Conservation (phyloP, 140 eudicot species). For the Anethum foeniculum region DNA sequence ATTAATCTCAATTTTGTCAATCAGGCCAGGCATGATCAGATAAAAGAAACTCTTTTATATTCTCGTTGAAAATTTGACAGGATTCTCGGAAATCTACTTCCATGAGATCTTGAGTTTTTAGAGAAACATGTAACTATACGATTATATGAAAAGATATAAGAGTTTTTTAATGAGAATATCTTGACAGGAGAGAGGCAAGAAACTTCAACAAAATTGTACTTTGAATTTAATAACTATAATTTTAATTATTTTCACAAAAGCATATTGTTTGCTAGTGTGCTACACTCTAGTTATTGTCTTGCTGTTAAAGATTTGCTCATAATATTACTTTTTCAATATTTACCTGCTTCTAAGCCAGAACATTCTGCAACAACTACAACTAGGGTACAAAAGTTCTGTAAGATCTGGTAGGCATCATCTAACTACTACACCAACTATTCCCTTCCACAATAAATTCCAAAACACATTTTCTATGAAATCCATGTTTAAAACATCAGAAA, state of each 20-base stretch:
- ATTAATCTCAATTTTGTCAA: neutral
- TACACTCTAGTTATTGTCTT: neutral
- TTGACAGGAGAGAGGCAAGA: neutral
- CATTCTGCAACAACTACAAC: constrained; percentile 8
- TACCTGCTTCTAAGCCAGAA: neutral
- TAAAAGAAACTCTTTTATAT: too few species aligned
- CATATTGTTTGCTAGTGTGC: neutral
- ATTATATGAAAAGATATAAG: neutral
- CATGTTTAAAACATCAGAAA: neutral
- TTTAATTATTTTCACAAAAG: neutral
- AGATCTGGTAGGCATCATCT: constrained; percentile 17
- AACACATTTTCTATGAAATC: neutral
- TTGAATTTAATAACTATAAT: neutral
- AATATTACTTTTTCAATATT: neutral
- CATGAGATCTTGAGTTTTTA: too few species aligned
- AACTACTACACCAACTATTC: constrained; percentile 23
- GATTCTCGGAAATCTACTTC: too few species aligned
- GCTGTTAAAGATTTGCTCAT: neutral
- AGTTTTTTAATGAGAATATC: neutral
- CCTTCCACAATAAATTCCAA: constrained; percentile 17
- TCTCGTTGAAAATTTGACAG: too few species aligned
- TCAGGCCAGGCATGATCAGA: neutral
- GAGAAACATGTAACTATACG: too few species aligned
- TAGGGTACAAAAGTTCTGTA: neutral
- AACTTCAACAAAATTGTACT: neutral